Evolutionary conservation across 2,329 filamentous ascomycete species (phyloP).

Genomic region (Bertia moriformis): DNA sequence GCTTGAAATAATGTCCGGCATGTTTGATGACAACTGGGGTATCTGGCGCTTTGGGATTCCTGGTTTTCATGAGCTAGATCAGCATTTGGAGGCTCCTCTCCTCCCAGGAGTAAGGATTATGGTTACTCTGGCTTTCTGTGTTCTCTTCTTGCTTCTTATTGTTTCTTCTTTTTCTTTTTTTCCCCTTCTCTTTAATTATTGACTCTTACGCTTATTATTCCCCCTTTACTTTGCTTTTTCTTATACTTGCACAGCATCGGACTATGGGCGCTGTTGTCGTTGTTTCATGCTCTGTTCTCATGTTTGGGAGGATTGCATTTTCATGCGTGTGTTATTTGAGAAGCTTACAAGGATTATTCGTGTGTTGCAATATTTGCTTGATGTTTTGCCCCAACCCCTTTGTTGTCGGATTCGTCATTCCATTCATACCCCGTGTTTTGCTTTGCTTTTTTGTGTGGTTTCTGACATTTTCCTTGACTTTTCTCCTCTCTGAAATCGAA

Average conservation of each 20-base stretch:
- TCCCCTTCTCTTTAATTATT: too few species aligned
- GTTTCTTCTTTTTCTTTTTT: not conserved
- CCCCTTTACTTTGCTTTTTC: not conserved
- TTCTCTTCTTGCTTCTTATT: not conserved
- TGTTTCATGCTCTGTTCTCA: too few species aligned
- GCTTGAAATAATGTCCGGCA: not conserved
- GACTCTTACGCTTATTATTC: too few species aligned
- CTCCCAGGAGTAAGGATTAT: not conserved
- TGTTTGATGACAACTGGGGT: constrained; percentile 1
- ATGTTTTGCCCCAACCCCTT: not conserved
- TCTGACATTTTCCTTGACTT: too few species aligned
- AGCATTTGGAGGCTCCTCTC: not conserved
- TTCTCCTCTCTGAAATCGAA: too few species aligned
- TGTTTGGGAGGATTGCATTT: not conserved
- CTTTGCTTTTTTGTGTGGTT: not conserved
- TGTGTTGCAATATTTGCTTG: not conserved
- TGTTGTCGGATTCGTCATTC: not conserved
- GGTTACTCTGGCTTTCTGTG: not conserved
- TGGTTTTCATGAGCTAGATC: constrained; percentile 1
- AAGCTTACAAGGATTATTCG: not conserved
- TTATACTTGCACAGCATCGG: not conserved
- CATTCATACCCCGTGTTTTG: not conserved
- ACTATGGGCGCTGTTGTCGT: not conserved
- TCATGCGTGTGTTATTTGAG: too few species aligned
- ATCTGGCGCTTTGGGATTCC: constrained; percentile 1